A percentile compares a stretch with the other conserved stretches of the same genome.
These are phyloP conservation scores for Cynara cardunculus DNA, from an alignment of 129 eudicot species.

Conservation along the genomic window DNA sequence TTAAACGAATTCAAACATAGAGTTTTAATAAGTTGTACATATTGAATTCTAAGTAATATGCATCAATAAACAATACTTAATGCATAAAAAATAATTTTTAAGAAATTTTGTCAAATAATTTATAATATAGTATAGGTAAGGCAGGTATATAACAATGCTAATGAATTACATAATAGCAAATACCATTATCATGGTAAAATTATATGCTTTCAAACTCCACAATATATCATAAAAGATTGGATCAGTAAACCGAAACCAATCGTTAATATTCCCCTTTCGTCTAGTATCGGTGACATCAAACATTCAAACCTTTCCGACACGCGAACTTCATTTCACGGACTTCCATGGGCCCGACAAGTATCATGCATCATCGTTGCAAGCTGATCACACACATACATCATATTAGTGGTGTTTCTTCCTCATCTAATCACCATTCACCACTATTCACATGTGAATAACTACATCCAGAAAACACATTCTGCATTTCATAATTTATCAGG, in stretches of 20 bases:
- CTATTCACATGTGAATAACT: not conserved
- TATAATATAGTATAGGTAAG: no score
- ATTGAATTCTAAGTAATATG: no score
- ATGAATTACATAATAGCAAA: not conserved
- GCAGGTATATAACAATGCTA: not conserved
- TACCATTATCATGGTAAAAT: not conserved
- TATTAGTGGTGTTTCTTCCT: slow-evolving; percentile 16
- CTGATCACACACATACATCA: slow-evolving; percentile 43
- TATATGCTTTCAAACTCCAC: no score
- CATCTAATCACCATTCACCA: not conserved
- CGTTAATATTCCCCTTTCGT: not conserved
- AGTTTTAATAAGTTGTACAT: no score
- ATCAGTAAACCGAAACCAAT: not conserved
- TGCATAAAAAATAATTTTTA: no score
- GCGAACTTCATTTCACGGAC: slow-evolving; percentile 12
- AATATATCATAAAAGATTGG: not conserved
- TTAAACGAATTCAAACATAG: no score
- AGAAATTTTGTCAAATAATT: no score
- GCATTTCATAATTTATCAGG: not conserved
- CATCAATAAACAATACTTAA: no score
- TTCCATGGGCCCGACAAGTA: slow-evolving; percentile 4
- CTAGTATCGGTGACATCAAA: not conserved
- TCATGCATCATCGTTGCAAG: slow-evolving; percentile 64
- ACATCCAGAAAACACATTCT: not conserved
- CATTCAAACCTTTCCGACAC: not conserved